phyloP scores from a whole-genome alignment of 23 red algal genomes.

The Pyropia yezoensis region DNA sequence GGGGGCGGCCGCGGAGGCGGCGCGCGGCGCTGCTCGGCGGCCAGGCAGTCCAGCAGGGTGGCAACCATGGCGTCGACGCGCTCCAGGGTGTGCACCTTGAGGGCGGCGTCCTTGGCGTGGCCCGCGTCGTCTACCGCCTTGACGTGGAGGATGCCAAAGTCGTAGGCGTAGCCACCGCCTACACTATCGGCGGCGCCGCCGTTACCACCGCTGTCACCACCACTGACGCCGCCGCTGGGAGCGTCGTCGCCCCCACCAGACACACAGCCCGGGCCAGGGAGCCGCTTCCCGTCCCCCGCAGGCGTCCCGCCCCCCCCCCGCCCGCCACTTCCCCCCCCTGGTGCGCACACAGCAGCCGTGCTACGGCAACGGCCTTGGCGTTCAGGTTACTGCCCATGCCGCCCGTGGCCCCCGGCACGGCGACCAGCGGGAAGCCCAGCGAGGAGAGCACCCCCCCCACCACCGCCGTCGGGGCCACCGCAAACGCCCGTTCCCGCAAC shows the following conservation, averaged over 20 bases:
- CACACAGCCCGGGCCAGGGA: too few relatives aligned
- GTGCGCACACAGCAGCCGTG: conserved; percentile 5
- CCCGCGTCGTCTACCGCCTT: conserved; percentile 54
- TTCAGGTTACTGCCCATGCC: conserved; percentile 10
- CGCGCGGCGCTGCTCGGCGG: background rate
- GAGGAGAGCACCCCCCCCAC: conserved; percentile 9
- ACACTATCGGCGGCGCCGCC: background rate
- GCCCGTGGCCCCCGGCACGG: conserved; percentile 33
- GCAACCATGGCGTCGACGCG: conserved; percentile 21
- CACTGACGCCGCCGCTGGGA: too few relatives aligned
- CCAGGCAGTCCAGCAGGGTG: background rate
- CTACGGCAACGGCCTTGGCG: conserved; percentile 16
- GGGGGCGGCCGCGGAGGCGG: too few relatives aligned
- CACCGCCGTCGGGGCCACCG: conserved; percentile 34
- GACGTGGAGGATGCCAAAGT: conserved; percentile 35
- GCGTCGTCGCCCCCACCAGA: too few relatives aligned
- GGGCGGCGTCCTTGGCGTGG: conserved; percentile 9
- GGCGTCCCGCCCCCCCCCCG: too few relatives aligned
- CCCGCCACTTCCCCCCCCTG: too few relatives aligned
- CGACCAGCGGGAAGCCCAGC: conserved; percentile 13
- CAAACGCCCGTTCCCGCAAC: conserved; percentile 15
- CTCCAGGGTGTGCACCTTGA: conserved; percentile 14
- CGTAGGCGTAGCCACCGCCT: background rate
- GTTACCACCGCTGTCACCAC: too few relatives aligned
- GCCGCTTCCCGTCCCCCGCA: too few relatives aligned